A percentile compares a stretch with the other conserved stretches of the same genome.
These are phyloP conservation scores for Myxozyma neotropica DNA, from an alignment of 805 yeast species.

Conservation along the genomic window DNA sequence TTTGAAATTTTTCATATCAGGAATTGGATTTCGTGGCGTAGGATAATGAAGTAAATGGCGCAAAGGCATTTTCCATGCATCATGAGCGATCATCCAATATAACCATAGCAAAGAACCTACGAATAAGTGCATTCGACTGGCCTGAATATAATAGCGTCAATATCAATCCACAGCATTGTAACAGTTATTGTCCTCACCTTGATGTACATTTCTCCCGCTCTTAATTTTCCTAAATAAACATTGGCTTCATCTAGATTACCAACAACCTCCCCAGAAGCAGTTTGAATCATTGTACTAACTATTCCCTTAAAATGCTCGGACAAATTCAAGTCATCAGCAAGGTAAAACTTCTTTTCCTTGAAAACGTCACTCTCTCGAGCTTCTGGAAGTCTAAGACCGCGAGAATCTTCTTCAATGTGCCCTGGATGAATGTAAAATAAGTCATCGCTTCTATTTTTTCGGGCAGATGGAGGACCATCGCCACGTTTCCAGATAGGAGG, in stretches of 20 bases:
- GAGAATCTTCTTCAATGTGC: constrained; percentile 1
- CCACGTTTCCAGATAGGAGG: constrained; percentile 34
- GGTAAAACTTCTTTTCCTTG: background rate
- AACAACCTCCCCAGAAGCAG: constrained; percentile 47
- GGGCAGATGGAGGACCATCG: background rate
- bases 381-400: background rate
- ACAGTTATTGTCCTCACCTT: constrained; percentile 2
- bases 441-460: background rate
- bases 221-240: constrained; percentile 63
- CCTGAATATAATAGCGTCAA: constrained; percentile 36
- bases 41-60: constrained; percentile 72
- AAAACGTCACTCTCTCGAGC: background rate
- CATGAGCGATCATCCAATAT: constrained; percentile 61
- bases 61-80: constrained; percentile 58
- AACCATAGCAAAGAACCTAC: constrained; percentile 80
- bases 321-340: constrained; percentile 46
- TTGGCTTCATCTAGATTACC: constrained; percentile 53
- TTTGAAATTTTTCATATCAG: constrained; percentile 55
- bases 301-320: constrained; percentile 55
- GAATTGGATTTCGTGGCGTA: constrained; percentile 51
- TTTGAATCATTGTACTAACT: constrained; percentile 56
- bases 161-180: background rate
- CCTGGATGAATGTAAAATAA: constrained; percentile 16
- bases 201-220: constrained; percentile 60
- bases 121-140: constrained; percentile 47